Evolutionary conservation across 495 filamentous ascomycete species (phyloP).

Genomic region (Podospora tetraspora): DNA sequence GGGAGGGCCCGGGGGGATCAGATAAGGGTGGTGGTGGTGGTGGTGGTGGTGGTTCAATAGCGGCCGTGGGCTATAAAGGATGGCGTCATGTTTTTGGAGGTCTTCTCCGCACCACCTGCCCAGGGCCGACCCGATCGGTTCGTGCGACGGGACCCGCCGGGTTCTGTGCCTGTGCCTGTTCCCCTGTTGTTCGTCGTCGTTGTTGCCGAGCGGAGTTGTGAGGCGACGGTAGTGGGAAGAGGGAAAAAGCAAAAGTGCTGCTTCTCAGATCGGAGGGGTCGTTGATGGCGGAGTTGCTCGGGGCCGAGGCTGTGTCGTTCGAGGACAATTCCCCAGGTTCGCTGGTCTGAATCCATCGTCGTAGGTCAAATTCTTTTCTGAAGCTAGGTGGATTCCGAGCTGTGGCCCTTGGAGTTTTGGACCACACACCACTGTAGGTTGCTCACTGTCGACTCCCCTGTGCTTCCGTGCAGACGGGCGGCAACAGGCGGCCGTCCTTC

Average conservation of each 20-base stretch:
- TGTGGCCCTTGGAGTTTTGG: background rate
- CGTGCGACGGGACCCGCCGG: background rate
- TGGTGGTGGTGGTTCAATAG: background rate
- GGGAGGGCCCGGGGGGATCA: background rate
- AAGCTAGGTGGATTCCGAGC: background rate
- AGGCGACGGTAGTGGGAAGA: background rate
- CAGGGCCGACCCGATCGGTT: background rate
- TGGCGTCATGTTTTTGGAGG: background rate
- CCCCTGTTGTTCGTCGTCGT: background rate
- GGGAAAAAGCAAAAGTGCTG: background rate
- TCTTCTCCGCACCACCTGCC: background rate
- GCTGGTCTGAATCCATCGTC: background rate
- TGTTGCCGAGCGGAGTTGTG: background rate
- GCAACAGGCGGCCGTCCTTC: background rate
- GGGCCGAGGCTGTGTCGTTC: background rate
- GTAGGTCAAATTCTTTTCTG: background rate
- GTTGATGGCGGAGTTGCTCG: background rate
- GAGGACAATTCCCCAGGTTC: background rate
- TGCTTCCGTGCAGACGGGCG: background rate
- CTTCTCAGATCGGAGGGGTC: background rate
- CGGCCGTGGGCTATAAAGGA: background rate
- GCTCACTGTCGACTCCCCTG: background rate
- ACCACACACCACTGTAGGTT: background rate
- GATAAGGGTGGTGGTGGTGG: background rate
- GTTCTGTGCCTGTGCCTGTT: background rate